Evolutionary conservation across 2,329 filamentous ascomycete genomes (phyloP).

Genomic region (Raffaelea ambrosiae): DNA sequence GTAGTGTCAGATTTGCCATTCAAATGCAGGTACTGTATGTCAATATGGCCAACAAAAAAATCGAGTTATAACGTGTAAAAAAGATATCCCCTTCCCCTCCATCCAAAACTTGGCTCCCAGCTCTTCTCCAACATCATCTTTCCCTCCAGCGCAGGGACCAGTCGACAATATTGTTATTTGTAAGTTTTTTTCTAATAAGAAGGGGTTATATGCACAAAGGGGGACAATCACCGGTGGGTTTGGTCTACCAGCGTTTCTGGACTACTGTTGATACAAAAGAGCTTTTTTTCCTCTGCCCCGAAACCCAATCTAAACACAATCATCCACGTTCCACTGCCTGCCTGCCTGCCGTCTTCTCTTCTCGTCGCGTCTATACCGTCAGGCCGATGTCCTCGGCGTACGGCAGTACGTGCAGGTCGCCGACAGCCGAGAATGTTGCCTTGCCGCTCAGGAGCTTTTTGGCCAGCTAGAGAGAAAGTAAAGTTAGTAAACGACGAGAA

Average conservation of each 20-base stretch:
- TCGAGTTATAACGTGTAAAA: too few species aligned
- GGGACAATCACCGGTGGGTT: slow-evolving; percentile 15
- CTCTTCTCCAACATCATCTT: neutral
- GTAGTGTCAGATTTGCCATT: too few species aligned
- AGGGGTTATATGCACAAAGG: slow-evolving; percentile 37
- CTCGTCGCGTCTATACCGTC: slow-evolving; percentile 61
- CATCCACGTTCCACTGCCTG: neutral
- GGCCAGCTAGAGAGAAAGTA: slow-evolving; percentile 53
- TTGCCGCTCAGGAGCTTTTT: slow-evolving; percentile 82
- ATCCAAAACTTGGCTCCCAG: neutral
- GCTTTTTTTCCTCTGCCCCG: neutral
- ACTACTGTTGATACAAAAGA: slow-evolving; percentile 12
- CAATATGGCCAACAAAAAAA: too few species aligned
- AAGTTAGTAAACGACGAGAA: neutral
- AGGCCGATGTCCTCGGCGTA: slow-evolving; percentile 92
- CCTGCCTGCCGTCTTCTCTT: neutral
- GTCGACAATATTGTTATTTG: too few species aligned
- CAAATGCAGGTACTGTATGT: too few species aligned
- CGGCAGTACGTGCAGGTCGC: slow-evolving; percentile 84
- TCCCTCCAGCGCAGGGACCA: neutral
- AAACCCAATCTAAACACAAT: slow-evolving; percentile 3
- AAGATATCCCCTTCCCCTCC: neutral
- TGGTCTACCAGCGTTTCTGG: neutral
- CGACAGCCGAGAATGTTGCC: slow-evolving; percentile 81
- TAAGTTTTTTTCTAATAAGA: slow-evolving; percentile 21